Percentiles rank a stretch among this genome's conserved stretches.
Evolutionary conservation across 2,329 filamentous ascomycete genomes (phyloP).

Genomic region (Fusarium oligoseptatum): DNA sequence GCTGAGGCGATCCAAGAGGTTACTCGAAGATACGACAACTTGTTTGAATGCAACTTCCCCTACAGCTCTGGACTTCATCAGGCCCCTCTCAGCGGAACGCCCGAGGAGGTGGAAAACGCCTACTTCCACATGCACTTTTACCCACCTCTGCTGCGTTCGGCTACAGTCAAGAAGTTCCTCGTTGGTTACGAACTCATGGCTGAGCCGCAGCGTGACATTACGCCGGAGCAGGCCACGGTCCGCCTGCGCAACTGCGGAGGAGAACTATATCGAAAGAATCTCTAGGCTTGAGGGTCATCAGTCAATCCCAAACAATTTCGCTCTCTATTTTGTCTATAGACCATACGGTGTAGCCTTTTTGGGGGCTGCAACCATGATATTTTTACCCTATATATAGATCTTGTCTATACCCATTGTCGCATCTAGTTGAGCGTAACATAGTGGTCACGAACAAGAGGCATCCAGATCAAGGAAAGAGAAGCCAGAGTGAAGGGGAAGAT

Average conservation of each 20-base stretch:
- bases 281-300: slow-evolving; percentile 39
- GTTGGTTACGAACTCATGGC: slow-evolving; percentile 97
- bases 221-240: slow-evolving; percentile 91
- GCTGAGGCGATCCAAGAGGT: slow-evolving; percentile 90
- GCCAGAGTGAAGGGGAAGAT: slow-evolving; percentile 68
- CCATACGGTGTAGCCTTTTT: background rate
- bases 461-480: slow-evolving; percentile 68
- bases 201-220: slow-evolving; percentile 98
- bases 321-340: slow-evolving; percentile 28
- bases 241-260: slow-evolving; percentile 82
- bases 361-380: background rate
- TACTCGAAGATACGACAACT: slow-evolving; percentile 92
- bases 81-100: slow-evolving; percentile 84
- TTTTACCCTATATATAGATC: background rate
- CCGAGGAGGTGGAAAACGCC: slow-evolving; percentile 86
- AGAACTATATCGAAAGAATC: slow-evolving; percentile 82
- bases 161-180: slow-evolving; percentile 94
- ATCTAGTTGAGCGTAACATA: slow-evolving; percentile 68
- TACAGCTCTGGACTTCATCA: slow-evolving; percentile 98
- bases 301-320: slow-evolving; percentile 11
- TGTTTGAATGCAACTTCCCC: slow-evolving; percentile 96
- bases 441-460: slow-evolving; percentile 74
- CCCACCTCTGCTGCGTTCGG: slow-evolving; percentile 90
- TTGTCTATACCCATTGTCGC: background rate
- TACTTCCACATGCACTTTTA: slow-evolving; percentile 99